A percentile compares a stretch with the other conserved stretches of the same genome.
phyloP scores from a whole-genome alignment of 2,329 filamentous ascomycete genomes.

The Aspergillus neotritici region DNA sequence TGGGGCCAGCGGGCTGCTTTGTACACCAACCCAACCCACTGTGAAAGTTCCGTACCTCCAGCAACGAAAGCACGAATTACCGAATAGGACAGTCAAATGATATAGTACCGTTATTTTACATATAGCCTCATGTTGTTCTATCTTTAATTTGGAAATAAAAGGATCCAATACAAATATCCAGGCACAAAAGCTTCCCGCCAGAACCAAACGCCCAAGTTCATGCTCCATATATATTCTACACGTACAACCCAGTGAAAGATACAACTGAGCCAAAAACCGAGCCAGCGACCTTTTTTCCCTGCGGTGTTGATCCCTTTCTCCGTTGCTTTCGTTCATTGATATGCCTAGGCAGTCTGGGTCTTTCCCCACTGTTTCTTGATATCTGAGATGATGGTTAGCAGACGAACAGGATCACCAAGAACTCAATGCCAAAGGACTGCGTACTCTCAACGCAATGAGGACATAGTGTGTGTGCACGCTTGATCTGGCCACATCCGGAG shows the following conservation, averaged over 20 bases:
- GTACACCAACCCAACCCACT: no score
- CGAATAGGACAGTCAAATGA: no score
- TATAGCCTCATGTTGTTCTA: no score
- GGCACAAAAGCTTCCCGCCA: conserved; percentile 15
- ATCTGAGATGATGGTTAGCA: conserved; percentile 21
- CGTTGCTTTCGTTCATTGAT: conserved; percentile 2
- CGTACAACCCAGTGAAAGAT: conserved; percentile 20
- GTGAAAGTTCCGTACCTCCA: no score
- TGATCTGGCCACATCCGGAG: conserved; percentile 78
- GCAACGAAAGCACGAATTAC: no score
- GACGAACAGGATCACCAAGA: no score
- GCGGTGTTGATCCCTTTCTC: conserved; percentile 2
- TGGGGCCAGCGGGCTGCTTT: no score
- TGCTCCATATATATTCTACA: conserved; percentile 29
- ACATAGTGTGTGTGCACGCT: conserved; percentile 85
- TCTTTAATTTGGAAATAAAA: conserved; percentile 1
- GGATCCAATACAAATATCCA: conserved; percentile 10
- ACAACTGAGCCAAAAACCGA: conserved; percentile 8
- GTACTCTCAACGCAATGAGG: conserved; percentile 78
- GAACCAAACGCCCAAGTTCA: conserved; percentile 35
- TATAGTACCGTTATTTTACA: no score
- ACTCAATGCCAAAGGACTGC: conserved; percentile 24
- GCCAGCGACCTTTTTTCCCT: conserved; percentile 2
- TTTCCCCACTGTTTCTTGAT: conserved; percentile 45
- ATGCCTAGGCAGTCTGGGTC: conserved; percentile 24